Evolutionary conservation across 164 flowering plant species (phyloP).

Genomic region (Sedum album): DNA sequence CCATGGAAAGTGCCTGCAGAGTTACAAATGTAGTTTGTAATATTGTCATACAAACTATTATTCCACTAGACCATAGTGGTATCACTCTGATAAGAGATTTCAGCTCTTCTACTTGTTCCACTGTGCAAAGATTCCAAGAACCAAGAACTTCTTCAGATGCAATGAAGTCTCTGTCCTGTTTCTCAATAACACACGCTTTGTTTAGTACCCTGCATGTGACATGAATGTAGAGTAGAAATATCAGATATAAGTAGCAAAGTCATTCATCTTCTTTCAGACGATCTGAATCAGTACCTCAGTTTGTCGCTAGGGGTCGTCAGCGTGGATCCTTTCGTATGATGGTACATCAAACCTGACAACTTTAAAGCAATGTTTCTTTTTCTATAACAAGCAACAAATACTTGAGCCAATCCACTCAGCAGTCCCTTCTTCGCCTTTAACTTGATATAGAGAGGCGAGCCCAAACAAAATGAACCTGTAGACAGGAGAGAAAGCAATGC

Average conservation of each 20-base stretch:
- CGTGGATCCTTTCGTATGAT: slow-evolving; percentile 16
- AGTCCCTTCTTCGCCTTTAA: no score
- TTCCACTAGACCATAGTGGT: no score
- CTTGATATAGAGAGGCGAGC: slow-evolving; percentile 23
- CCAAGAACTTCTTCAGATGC: slow-evolving; percentile 6
- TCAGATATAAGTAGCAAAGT: not conserved
- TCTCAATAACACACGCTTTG: no score
- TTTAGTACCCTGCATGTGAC: no score
- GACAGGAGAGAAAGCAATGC: slow-evolving; percentile 17
- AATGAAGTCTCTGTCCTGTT: slow-evolving; percentile 3
- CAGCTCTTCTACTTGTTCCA: no score
- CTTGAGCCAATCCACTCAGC: no score
- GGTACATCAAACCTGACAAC: not conserved
- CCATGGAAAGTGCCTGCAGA: no score
- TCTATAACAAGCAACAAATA: slow-evolving; percentile 16
- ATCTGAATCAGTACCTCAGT: slow-evolving; percentile 32
- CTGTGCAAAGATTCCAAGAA: no score
- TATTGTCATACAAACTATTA: no score
- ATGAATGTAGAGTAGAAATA: not conserved
- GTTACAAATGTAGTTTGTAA: no score
- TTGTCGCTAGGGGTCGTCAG: no score
- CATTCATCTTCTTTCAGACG: not conserved
- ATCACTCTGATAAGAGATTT: no score
- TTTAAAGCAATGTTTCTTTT: slow-evolving; percentile 15
- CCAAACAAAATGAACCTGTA: slow-evolving; percentile 15